Base-by-base conservation (phyloP, 2,329 filamentous ascomycete genomes). In the Trichoderma brevicompactum region DNA sequence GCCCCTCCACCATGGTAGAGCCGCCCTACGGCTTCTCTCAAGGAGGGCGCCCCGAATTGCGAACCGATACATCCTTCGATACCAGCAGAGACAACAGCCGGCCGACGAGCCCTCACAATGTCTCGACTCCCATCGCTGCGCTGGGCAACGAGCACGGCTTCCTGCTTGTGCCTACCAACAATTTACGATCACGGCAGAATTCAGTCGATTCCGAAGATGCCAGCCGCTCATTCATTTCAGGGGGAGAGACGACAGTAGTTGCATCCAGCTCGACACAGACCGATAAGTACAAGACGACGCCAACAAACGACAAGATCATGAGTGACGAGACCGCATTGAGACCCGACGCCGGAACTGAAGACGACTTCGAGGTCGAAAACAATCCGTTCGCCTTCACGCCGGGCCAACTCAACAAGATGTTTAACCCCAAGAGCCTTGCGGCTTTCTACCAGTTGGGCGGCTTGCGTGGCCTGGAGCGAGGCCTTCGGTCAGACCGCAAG, bases 371-470 rank as follows among this genome's bases (percentile, higher is more conserved):
- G 13, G 88, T 94, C 10, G 83, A 89, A 6, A 82, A 92, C 74
- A 96, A 95, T 74, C 89, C 90, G 0, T 97, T 97, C 73, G 93
- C 92, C 15, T 97, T 92, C 74, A 87, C 88, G 2, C 91, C 91
- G 2, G 93, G 94, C 13, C 89, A 96, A 73, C 82, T 97, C 68
- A 89, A 88, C 72, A 97, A 96, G 77, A 85, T 97, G 79, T 87
- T 94, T 68, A 95, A 96, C 74, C 94, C 94, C 3, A 97, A 97
- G 80, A 96, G 88, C 67, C 79, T 96, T 65, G 82, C 89, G 12
- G 93, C 93, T 0, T 96, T 94, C 70, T 91, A 89, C 72, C 89
- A 89, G 13, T 76, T 97, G 5, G 93, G 94, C 55, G 94, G 94
- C 28, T 77, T 96, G 15, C 78, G 78, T 17, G 94, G 94, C 0